Base-by-base conservation (phyloP, 139 green algal genomes). In the Zygnema cylindricum region DNA sequence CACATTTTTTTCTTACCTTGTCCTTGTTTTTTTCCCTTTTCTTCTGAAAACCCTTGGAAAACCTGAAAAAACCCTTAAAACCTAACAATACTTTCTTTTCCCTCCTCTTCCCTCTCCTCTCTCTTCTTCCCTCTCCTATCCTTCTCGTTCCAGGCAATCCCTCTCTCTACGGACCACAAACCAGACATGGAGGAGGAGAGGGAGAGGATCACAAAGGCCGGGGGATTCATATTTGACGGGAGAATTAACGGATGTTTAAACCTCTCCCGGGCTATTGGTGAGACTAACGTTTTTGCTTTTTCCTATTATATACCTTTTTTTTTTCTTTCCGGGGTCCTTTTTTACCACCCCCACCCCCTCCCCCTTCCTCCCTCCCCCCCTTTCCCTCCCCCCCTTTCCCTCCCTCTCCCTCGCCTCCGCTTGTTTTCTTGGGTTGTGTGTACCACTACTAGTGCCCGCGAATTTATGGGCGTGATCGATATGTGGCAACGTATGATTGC, bases 221-320 rank as follows among this genome's bases (percentile, higher is more conserved):
- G 86, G 0, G 86, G 89, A 0, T 82, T 69, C 7, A 86, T 96
- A 7, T 81, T 88, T 2, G 95, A 97, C 36, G 95, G 95, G 0
- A 89, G 95, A 21, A 93, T 97, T 2, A 97, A 97, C 39, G 95
- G 94, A n/a, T 94, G 90, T 69, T 90, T 97, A 38, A 97, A 97
- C 76, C 49, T 79, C 71, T 79, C 40, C 40, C n/a, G n/a, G n/a
- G n/a, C 40, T 16, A 79, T 16, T 16, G 11, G 71, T 16, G 38
- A 49, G 71, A 79, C 7, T 25, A 16, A 16, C 39, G 41, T 79
- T 79, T 16, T 49, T 63, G 7, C 49, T 16, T 16, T 63, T 16
- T 63, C 49, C 49, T 16, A 25, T 16, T 63, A 7, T 63, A 3
- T 79, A 3, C 40, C 71, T 79, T 11, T 49, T 79, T 79, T 16